Percentiles rank a stretch among this genome's conserved stretches.
Evolutionary conservation across 179 eudicot genomes (phyloP).

Genomic region (Pouteria campechiana): DNA sequence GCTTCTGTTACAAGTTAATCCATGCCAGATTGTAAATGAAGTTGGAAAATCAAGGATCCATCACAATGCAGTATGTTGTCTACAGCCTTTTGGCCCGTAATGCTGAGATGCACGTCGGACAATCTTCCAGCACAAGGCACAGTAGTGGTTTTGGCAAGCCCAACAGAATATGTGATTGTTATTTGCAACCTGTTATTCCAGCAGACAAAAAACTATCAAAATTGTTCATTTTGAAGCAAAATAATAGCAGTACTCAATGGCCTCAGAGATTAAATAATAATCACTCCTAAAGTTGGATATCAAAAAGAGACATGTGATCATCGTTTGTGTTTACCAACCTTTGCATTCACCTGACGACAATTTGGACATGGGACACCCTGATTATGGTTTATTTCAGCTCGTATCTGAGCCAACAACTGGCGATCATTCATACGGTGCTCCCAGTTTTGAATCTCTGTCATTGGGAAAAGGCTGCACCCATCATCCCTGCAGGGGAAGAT

Average conservation of each 20-base stretch:
- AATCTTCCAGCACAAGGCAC: slow-evolving; percentile 56
- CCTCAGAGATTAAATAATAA: no score
- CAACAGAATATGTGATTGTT: slow-evolving; percentile 95
- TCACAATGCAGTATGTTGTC: slow-evolving; percentile 79
- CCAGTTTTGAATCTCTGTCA: slow-evolving; percentile 44
- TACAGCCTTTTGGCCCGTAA: slow-evolving; percentile 80
- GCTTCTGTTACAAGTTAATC: no score
- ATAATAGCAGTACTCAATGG: no score
- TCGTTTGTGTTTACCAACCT: slow-evolving; percentile 30
- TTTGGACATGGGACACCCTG: slow-evolving; percentile 52
- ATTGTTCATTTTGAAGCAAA: no score
- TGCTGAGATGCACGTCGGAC: slow-evolving; percentile 67
- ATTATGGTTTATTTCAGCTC: slow-evolving; percentile 12
- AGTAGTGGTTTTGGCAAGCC: slow-evolving; percentile 82
- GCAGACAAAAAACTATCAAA: not conserved
- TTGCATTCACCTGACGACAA: slow-evolving; percentile 63
- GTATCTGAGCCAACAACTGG: slow-evolving; percentile 44
- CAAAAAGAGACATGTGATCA: no score
- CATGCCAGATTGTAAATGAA: no score
- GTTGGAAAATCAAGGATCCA: no score
- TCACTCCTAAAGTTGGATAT: no score
- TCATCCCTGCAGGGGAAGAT: slow-evolving; percentile 22
- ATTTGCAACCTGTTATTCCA: slow-evolving; percentile 47
- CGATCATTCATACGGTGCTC: slow-evolving; percentile 47
- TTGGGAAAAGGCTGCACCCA: slow-evolving; percentile 63